Conservation (phyloP, 2,329 filamentous ascomycete species). For the Colletotrichum nymphaeae region DNA sequence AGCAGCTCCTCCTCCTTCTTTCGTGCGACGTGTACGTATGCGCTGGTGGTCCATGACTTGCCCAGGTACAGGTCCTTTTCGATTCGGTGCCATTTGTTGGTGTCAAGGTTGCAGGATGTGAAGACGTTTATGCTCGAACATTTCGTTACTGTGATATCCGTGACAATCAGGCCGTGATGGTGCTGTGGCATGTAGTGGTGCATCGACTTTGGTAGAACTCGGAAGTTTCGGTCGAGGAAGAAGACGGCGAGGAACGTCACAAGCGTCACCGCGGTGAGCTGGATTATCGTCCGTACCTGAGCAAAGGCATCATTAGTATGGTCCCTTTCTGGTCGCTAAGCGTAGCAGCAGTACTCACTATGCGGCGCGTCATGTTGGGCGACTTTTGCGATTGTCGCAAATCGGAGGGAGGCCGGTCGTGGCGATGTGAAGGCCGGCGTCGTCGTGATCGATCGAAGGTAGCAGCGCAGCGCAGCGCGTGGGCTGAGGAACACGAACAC, state of each 20-base stretch:
- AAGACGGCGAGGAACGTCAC: slow-evolving; percentile 79
- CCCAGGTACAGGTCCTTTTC: slow-evolving; percentile 86
- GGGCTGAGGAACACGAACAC: slow-evolving; percentile 15
- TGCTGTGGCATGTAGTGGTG: slow-evolving; percentile 90
- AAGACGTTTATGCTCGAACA: slow-evolving; percentile 82
- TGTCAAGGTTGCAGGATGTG: slow-evolving; percentile 80
- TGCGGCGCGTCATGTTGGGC: slow-evolving; percentile 39
- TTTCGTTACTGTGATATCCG: slow-evolving; percentile 81
- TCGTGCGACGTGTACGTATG: slow-evolving; percentile 84
- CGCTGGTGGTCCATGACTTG: slow-evolving; percentile 78
- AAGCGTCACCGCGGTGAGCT: slow-evolving; percentile 75
- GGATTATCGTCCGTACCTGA: slow-evolving; percentile 76
- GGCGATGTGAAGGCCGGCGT: background rate
- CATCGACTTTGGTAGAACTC: slow-evolving; percentile 85
- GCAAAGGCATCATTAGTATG: background rate
- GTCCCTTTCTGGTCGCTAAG: background rate
- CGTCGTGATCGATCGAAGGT: background rate
- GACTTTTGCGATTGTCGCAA: slow-evolving; percentile 16
- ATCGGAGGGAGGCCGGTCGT: background rate
- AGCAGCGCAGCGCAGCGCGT: background rate
- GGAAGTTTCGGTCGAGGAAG: slow-evolving; percentile 89
- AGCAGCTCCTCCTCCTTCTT: slow-evolving; percentile 88
- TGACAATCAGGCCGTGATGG: slow-evolving; percentile 85
- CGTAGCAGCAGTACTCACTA: slow-evolving; percentile 26
- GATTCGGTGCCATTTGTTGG: slow-evolving; percentile 80